Conservation (phyloP, 495 filamentous ascomycete genomes). For the Xylaria bambusicola region DNA sequence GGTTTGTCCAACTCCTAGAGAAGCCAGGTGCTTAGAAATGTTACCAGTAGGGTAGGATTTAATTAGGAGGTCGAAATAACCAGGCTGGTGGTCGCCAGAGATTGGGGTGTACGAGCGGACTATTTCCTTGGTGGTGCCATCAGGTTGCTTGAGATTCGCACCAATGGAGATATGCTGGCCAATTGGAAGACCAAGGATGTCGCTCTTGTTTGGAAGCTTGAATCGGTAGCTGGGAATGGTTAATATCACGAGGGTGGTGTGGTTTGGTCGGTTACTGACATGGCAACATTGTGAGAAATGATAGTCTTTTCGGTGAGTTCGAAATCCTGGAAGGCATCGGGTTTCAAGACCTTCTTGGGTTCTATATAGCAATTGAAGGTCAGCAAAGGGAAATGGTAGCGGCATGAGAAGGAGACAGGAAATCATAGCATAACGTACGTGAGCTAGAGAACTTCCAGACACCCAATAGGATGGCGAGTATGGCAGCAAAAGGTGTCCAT, state of each 20-base stretch:
- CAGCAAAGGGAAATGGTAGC: slow-evolving; percentile 30
- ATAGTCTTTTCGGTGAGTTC: slow-evolving; percentile 86
- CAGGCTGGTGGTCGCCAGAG: slow-evolving; percentile 85
- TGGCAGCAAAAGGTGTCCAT: slow-evolving; percentile 72
- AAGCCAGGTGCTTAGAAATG: slow-evolving; percentile 88
- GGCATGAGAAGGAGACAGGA: not conserved
- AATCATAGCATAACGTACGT: slow-evolving; percentile 46
- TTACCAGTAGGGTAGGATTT: slow-evolving; percentile 97
- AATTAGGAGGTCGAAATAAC: slow-evolving; percentile 94
- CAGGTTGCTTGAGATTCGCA: slow-evolving; percentile 64
- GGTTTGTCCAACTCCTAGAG: slow-evolving; percentile 76
- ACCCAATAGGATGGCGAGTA: slow-evolving; percentile 60
- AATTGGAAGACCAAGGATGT: slow-evolving; percentile 94
- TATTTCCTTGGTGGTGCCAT: slow-evolving; percentile 79
- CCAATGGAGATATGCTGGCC: slow-evolving; percentile 97
- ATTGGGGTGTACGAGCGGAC: slow-evolving; percentile 97
- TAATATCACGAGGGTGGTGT: too few species aligned
- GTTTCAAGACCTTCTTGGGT: slow-evolving; percentile 80
- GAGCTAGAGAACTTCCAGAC: slow-evolving; percentile 63
- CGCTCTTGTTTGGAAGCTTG: too few species aligned
- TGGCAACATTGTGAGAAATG: slow-evolving; percentile 95
- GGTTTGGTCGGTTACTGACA: slow-evolving; percentile 50
- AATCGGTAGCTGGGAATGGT: slow-evolving; percentile 83
- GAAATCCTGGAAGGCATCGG: slow-evolving; percentile 84
- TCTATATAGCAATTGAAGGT: slow-evolving; percentile 47